Percentiles rank a stretch among this genome's conserved stretches.
Evolutionary conservation across 495 filamentous ascomycete species (phyloP).

Genomic region (Penicillium macrosclerotiorum): DNA sequence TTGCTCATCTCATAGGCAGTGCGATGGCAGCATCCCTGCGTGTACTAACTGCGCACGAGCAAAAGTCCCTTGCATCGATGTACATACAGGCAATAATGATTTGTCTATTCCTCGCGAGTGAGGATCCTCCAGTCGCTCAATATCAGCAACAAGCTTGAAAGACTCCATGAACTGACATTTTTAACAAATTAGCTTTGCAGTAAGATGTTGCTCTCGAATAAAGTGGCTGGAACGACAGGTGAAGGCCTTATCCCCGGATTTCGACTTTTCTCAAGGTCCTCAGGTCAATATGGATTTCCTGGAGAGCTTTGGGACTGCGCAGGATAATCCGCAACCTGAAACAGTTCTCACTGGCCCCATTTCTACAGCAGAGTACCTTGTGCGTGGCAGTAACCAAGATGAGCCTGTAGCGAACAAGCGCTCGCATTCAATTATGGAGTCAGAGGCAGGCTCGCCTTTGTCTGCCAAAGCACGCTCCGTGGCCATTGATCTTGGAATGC

Average conservation of each 20-base stretch:
- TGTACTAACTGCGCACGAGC: constrained; percentile 25
- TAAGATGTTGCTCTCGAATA: constrained; percentile 20
- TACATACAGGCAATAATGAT: constrained; percentile 22
- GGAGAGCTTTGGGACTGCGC: neutral
- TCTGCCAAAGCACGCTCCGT: constrained; percentile 25
- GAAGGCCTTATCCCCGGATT: constrained; percentile 11
- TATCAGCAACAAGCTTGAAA: neutral
- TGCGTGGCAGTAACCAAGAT: neutral
- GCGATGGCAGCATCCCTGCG: constrained; percentile 25
- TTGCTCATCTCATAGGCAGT: constrained; percentile 5
- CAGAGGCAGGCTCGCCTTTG: constrained; percentile 11
- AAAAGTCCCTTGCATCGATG: constrained; percentile 20
- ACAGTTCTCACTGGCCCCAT: too few relatives aligned
- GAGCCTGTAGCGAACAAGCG: constrained; percentile 10
- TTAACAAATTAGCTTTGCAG: constrained; percentile 19
- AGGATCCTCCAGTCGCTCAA: neutral
- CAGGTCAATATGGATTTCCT: constrained; percentile 8
- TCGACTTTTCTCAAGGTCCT: constrained; percentile 19
- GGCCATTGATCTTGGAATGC: constrained; percentile 25
- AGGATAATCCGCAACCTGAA: neutral
- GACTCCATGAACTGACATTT: too few relatives aligned
- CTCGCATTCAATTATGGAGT: constrained; percentile 13
- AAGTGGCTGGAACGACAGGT: constrained; percentile 23
- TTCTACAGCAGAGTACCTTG: neutral
- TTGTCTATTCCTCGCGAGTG: constrained; percentile 23